Conservation (phyloP, 306 rosid genomes). For the Canavalia gladiata region DNA sequence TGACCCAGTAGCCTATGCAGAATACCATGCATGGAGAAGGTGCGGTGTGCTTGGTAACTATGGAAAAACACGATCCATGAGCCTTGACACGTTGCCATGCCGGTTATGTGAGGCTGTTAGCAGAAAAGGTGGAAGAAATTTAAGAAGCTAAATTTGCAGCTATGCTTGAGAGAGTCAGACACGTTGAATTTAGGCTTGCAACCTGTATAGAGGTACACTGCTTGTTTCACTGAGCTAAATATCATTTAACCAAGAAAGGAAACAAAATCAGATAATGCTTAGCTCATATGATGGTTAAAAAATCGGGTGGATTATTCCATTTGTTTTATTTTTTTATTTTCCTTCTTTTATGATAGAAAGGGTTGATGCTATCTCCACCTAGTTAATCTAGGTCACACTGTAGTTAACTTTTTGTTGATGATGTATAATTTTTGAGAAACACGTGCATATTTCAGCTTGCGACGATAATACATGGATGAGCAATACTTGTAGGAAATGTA, state of each 20-base stretch:
- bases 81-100: constrained; percentile 93
- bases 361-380: constrained; percentile 39
- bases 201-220: constrained; percentile 51
- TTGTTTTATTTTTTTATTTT: background rate
- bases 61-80: constrained; percentile 72
- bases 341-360: constrained; percentile 17
- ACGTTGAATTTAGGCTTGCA: constrained; percentile 37
- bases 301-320: constrained; percentile 1
- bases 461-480: constrained; percentile 9
- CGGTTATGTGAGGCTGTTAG: constrained; percentile 82
- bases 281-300: background rate
- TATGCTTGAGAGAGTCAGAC: background rate
- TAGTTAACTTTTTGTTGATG: constrained; percentile 19
- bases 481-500: background rate
- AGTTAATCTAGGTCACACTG: constrained; percentile 13
- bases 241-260: background rate
- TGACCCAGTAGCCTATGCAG: constrained; percentile 90
- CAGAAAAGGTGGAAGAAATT: constrained; percentile 84
- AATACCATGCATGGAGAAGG: constrained; percentile 98
- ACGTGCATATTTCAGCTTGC: constrained; percentile 16
- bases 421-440: constrained; percentile 29
- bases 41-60: constrained; percentile 81
- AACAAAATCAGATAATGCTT: constrained; percentile 28
- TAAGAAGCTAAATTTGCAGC: constrained; percentile 38
- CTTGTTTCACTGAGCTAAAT: constrained; percentile 23